These are phyloP conservation scores for Halenospora varia DNA, from an alignment of 495 filamentous ascomycete genomes.

Conservation along the genomic window DNA sequence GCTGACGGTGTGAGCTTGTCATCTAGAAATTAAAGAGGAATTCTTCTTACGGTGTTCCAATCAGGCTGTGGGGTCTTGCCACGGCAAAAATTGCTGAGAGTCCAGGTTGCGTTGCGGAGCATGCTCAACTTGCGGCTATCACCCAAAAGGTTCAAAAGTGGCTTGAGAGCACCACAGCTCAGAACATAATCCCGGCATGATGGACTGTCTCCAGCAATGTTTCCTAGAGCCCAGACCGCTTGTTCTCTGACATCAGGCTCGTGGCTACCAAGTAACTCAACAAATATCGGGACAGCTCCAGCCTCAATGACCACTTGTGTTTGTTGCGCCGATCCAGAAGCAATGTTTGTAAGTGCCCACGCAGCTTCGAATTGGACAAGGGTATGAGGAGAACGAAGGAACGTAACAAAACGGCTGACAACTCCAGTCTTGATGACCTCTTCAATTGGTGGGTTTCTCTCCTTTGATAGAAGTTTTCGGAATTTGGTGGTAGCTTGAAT, in stretches of 20 bases:
- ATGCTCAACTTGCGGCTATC: conserved; percentile 99
- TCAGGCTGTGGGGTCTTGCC: conserved; percentile 99
- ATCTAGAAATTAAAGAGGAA: conserved; percentile 3
- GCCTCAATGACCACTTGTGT: conserved; percentile 99
- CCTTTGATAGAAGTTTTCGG: conserved; percentile 94
- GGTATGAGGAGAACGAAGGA: conserved; percentile 96
- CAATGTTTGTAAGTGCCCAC: conserved; percentile 99
- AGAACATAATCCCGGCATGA: conserved; percentile 95
- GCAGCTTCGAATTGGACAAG: conserved; percentile 99
- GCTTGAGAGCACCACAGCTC: conserved; percentile 81
- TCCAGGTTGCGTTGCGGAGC: conserved; percentile 99
- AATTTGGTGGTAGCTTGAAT: conserved; percentile 99
- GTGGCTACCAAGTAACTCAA: conserved; percentile 89
- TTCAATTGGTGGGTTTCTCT: conserved; percentile 98
- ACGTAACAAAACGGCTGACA: conserved; percentile 95
- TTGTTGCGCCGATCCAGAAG: conserved; percentile 92
- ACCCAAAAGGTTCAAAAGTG: conserved; percentile 81
- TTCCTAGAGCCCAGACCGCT: conserved; percentile 97
- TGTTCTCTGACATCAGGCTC: conserved; percentile 99
- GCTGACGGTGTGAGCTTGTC: conserved; percentile 21
- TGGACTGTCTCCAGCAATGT: conserved; percentile 98
- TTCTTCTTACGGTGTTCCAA: conserved; percentile 81
- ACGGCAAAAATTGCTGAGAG: conserved; percentile 99
- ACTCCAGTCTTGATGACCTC: conserved; percentile 99
- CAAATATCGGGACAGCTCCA: conserved; percentile 97